Base-by-base conservation (phyloP, 2,329 filamentous ascomycete genomes). In the Xylariaceae sp. region DNA sequence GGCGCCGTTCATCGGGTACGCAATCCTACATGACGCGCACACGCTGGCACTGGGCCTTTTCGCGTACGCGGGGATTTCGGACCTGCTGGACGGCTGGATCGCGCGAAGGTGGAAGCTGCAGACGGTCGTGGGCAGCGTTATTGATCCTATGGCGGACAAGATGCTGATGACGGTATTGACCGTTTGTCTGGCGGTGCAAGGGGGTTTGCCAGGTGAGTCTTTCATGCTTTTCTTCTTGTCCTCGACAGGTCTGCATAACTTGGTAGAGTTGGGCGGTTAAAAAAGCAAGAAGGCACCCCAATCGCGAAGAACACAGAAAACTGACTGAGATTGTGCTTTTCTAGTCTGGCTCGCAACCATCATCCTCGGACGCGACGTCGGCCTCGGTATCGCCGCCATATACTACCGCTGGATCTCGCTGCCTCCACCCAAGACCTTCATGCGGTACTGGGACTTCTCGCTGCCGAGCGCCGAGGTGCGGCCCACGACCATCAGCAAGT, bases 101-200 rank as follows among this genome's bases (percentile, higher is more conserved):
- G 93, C 93, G 19, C 80, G 93, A 31, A 78, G 76, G 45, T 97
- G 86, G 81, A 85, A 91, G 38, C 76, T 89, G 43, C 86, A 93
- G 64, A 97, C 93, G 0, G 91, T 98, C 1, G 89, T 97, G 9
- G 93, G 93, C 41, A 94, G 88, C 41, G 81, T 98, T 22, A 89
- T 98, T 48, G 90, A 95, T 58, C 93, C 93, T 4, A 93, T 96
- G 86, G 93, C 93, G 3, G 93, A 98, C 66, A 98, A 98, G 69
- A 78, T 81, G 8, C 76, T 98, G 50, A 97, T 98, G 93, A 96
- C 91, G 0, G 81, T 95, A 43, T 67, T 95, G 55, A 94, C 91
- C 1, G 83, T 91, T 11, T 89, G 87, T 50, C 68, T 97, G 34
- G 89, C 90, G 3, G 73, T 85, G 48, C 89, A 95, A 55, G 89